These are phyloP conservation scores for Huntiella omanensis DNA, from an alignment of 2,329 filamentous ascomycete genomes.

Conservation along the genomic window DNA sequence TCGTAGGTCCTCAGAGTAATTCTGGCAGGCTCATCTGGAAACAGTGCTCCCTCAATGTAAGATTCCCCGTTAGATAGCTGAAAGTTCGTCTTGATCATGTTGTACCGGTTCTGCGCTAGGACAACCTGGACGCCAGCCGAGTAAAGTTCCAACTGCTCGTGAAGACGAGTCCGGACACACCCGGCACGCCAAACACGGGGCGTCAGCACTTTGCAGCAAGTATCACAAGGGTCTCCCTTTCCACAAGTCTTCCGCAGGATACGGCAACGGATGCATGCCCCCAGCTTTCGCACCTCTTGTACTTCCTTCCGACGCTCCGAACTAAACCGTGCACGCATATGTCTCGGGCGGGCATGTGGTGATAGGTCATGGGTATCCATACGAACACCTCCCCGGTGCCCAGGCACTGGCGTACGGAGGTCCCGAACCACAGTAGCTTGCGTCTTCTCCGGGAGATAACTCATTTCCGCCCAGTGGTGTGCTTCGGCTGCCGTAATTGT, in stretches of 20 bases:
- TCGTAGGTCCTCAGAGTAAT: slow-evolving; percentile 12
- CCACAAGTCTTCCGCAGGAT: slow-evolving; percentile 49
- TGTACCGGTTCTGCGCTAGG: slow-evolving; percentile 39
- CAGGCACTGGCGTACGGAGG: slow-evolving; percentile 16
- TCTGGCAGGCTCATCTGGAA: slow-evolving; percentile 27
- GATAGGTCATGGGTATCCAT: slow-evolving; percentile 28
- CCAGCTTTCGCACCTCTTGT: slow-evolving; percentile 43
- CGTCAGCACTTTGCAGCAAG: slow-evolving; percentile 42
- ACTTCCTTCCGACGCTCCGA: slow-evolving; percentile 42
- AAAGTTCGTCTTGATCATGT: slow-evolving; percentile 31
- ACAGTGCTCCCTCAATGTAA: slow-evolving; percentile 39
- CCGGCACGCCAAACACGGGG: slow-evolving; percentile 47
- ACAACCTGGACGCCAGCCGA: slow-evolving; percentile 45
- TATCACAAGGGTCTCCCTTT: slow-evolving; percentile 42
- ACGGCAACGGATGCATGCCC: slow-evolving; percentile 46
- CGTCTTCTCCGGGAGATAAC: slow-evolving; percentile 23
- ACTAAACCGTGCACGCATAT: slow-evolving; percentile 39
- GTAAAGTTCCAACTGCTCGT: slow-evolving; percentile 43
- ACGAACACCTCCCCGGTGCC: slow-evolving; percentile 30
- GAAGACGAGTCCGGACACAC: slow-evolving; percentile 42
- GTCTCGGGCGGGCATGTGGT: slow-evolving; percentile 29
- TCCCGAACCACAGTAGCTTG: slow-evolving; percentile 5
- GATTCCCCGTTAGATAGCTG: slow-evolving; percentile 30
- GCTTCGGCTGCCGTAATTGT: slow-evolving; percentile 14
- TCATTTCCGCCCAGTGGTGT: slow-evolving; percentile 32